A percentile compares a stretch with the other conserved stretches of the same genome.
Evolutionary conservation across 257 asterid species (phyloP).

Genomic region (Striga asiatica): DNA sequence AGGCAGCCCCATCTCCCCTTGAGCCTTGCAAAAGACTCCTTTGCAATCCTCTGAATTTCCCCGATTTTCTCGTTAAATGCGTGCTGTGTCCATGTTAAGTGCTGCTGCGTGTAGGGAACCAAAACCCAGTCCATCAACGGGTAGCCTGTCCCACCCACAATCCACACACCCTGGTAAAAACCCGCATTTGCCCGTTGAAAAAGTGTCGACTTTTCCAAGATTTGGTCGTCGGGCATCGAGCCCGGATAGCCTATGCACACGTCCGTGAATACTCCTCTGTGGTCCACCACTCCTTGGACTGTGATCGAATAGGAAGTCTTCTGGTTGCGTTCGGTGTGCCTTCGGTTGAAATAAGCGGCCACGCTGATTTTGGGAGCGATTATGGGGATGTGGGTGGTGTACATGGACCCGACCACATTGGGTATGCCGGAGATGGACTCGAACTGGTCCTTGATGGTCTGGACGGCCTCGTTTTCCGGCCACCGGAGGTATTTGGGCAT

Average conservation of each 20-base stretch:
- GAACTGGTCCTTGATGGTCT: constrained; percentile 34
- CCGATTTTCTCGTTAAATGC: constrained; percentile 35
- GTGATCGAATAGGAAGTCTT: constrained; percentile 70
- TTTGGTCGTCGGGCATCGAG: constrained; percentile 40
- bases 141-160: constrained; percentile 28
- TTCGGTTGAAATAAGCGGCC: constrained; percentile 65
- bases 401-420: constrained; percentile 78
- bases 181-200: constrained; percentile 36
- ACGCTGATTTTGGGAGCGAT: constrained; percentile 88
- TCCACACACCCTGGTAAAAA: constrained; percentile 28
- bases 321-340: constrained; percentile 85
- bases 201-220: constrained; percentile 35
- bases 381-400: constrained; percentile 82
- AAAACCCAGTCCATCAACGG: constrained; percentile 40
- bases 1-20: constrained; percentile 35
- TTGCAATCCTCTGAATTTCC: constrained; percentile 20
- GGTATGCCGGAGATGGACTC: constrained; percentile 61
- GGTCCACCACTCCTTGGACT: constrained; percentile 61
- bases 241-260: constrained; percentile 42
- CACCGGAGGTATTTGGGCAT: constrained; percentile 84
- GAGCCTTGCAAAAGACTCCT: constrained; percentile 25
- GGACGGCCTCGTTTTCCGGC: constrained; percentile 49
- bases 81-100: constrained; percentile 39
- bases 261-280: constrained; percentile 27
- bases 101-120: constrained; percentile 37